Evolutionary conservation across 371 early-diverging fungal species (phyloP), one percentile per base, ranked within the genome.

Genomic region (Mycotypha africana): DNA sequence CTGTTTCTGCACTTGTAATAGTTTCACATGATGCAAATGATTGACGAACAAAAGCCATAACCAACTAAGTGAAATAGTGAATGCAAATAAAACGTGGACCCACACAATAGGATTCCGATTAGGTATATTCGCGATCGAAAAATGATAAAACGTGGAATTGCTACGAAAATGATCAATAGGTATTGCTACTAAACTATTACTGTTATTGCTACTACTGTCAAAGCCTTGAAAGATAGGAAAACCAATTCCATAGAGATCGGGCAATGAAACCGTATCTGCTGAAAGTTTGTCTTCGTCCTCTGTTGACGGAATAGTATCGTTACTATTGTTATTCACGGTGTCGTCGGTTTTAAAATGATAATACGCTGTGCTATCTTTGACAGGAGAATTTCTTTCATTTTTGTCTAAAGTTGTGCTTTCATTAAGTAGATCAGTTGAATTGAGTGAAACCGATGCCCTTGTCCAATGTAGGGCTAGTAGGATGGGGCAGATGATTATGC

Each of bases 391-490:
- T 3, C 39, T 42, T 40, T 54, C 55, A 14, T 54, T 54, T 19
- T 49, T 54, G 7, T 48, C 48, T 0, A 43, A n/a, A 2, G 48
- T 31, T 4, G 48, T 38, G 14, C 47, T 34, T 5, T 48, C 40
- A 25, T 49, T 40, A 15, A 53, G 53, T 26, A 56, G 21, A 42
- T 58, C 53, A n/a, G 26, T 17, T 3, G 31, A 33, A 30, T 47
- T 45, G 1, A 48, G 2, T 2, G 54, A 33, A 8, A 7, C 30
- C 2, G 38, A 36, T 31, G 52, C 36, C n/a, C 49, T 53, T 14
- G 38, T 52, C 69, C 66, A 81, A 37, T 84, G 80, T 9, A 81
- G 42, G 2, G 77, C 69, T 3, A 82, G 45, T 3, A 84, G 51
- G 5, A 76, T 66, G 3, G 69, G 62, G 22, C 79, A 69, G 12